These are phyloP conservation scores for Wickerhamiella shivajii DNA, from an alignment of 805 yeast species.

Conservation along the genomic window DNA sequence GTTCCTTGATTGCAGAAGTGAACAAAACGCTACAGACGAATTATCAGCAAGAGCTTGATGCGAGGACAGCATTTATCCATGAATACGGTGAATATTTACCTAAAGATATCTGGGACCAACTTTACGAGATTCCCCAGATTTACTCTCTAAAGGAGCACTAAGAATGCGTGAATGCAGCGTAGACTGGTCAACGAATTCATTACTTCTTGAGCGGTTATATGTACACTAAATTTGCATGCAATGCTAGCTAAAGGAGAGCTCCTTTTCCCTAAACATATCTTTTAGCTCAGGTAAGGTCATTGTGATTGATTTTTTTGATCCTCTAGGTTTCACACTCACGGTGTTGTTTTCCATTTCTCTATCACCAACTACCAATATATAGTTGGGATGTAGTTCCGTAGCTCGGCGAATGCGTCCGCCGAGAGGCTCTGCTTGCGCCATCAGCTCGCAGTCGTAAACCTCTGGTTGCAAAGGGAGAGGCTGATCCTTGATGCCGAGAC, in stretches of 20 bases:
- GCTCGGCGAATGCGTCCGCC: constrained; percentile 75
- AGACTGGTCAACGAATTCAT: background rate
- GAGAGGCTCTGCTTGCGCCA: constrained; percentile 59
- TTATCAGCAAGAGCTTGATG: constrained; percentile 31
- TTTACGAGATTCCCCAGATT: constrained; percentile 1
- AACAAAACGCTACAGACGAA: constrained; percentile 27
- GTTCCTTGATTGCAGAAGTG: constrained; percentile 29
- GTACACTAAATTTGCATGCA: background rate
- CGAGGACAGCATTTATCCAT: constrained; percentile 31
- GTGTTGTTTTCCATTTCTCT: constrained; percentile 49
- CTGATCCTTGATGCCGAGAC: constrained; percentile 18
- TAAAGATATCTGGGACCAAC: constrained; percentile 31
- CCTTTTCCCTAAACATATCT: constrained; percentile 39
- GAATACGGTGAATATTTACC: constrained; percentile 45
- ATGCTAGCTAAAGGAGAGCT: constrained; percentile 31
- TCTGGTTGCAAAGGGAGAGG: constrained; percentile 44
- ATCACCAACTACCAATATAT: constrained; percentile 76
- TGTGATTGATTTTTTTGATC: constrained; percentile 30
- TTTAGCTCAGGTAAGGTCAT: constrained; percentile 38
- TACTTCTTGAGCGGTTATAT: background rate
- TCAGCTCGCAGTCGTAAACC: constrained; percentile 63
- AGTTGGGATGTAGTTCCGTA: constrained; percentile 56
- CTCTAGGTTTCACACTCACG: constrained; percentile 49
- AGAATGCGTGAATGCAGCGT: background rate
- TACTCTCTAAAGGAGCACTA: constrained; percentile 1